Evolutionary conservation across 176 grass and related monocot genomes (phyloP), one percentile per base, ranked within the genome.

Genomic region (Oryza rufipogon): DNA sequence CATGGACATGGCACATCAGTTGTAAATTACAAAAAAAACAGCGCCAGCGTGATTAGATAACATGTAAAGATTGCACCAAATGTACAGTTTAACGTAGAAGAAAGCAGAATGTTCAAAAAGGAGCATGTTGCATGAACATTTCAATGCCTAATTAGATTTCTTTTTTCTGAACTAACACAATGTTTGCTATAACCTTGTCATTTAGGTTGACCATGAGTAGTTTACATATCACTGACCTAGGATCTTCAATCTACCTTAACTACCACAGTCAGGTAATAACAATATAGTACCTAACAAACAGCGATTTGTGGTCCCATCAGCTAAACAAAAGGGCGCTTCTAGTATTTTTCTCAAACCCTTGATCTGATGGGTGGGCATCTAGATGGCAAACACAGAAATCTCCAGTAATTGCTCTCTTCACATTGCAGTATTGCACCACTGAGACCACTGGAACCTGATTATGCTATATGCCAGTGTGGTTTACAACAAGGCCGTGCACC

Each of bases 331-430:
- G 26, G 5, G 34, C 9, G 20, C 19, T 11, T 68, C 3, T 80
- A 76, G 26, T 17, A 42, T 39, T 22, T 22, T 26, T 19, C 26
- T 67, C 20, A 30, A 72, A 66, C 2, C 34, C 5, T 63, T 10
- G 9, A 81, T 77, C 45, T 78, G 48, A 79, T 60, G 5, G 17
- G 36, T 28, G 8, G 16, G 75, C 63, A 84, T 2, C 36, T 48
- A 78, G 54, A 77, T 66, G 16, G 10, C 67, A 73, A 79, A 82
- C 56, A 60, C 66, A 33, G 2, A 25, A 6, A 6, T 8, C 54
- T 20, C 33, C 16, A 14, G 30, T 15, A 66, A 2, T 56, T 66
- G 4, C 3, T 26, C 20, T 7, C 3, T 25, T 52, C 15, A 16
- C 13, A 68, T 34, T 11, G 15, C 14, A 66, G 5, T 47, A 25